A percentile compares a stretch with the other conserved stretches of the same genome.
phyloP scores from a whole-genome alignment of 768 basidiomycete genomes.

The Pleurotus sapidus region DNA sequence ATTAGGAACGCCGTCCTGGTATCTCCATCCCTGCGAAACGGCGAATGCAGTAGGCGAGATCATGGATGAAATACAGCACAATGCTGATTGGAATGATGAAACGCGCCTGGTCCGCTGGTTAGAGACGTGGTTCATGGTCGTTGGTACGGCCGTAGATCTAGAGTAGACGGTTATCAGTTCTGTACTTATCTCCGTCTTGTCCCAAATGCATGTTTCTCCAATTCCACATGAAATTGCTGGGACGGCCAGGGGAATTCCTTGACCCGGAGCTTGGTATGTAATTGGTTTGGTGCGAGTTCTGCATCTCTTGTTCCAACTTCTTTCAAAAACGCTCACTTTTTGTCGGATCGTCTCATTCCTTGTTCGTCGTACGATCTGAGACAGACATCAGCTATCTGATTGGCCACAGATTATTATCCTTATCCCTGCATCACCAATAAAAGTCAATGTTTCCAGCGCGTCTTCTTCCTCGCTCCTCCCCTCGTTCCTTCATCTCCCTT shows the following conservation, averaged over 20 bases:
- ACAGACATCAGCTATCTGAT: conserved; percentile 19
- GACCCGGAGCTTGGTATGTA: conserved; percentile 19
- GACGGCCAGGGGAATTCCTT: neutral
- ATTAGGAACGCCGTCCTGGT: conserved; percentile 75
- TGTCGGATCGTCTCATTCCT: conserved; percentile 5
- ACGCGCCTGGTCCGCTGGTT: conserved; percentile 47
- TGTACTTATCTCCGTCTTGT: neutral
- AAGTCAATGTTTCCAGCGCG: conserved; percentile 46
- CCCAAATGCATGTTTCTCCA: neutral
- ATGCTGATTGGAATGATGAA: conserved; percentile 26
- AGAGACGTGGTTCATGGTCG: conserved; percentile 76
- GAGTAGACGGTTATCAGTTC: conserved; percentile 13
- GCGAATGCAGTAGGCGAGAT: conserved; percentile 66
- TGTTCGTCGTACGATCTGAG: conserved; percentile 39
- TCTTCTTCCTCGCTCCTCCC: conserved; percentile 32
- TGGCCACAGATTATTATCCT: conserved; percentile 15
- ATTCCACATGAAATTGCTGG: neutral
- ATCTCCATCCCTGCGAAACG: conserved; percentile 85
- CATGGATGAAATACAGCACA: conserved; percentile 41
- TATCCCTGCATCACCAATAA: conserved; percentile 17
- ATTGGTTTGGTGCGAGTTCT: too few relatives aligned
- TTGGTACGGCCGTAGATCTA: conserved; percentile 63
- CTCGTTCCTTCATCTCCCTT: conserved; percentile 34
- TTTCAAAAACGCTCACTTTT: neutral
- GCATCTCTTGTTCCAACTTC: too few relatives aligned